Evolutionary conservation across 2,329 filamentous ascomycete genomes (phyloP).

Genomic region (Aspergillus fischeri): DNA sequence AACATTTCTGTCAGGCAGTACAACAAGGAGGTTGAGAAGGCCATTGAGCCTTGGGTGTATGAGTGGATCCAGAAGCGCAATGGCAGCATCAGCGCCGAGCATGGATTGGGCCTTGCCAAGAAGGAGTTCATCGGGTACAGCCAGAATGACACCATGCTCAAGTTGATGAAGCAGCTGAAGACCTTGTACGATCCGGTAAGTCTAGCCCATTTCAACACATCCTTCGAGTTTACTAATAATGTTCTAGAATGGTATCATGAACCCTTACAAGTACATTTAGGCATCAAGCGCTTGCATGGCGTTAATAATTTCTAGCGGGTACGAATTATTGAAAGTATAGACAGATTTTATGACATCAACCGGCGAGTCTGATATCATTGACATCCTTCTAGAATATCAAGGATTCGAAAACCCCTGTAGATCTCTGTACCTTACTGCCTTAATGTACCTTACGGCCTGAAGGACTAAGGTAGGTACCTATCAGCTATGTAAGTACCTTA

Average conservation of each 20-base stretch:
- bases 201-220: conserved; percentile 7
- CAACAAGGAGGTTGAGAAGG: conserved; percentile 80
- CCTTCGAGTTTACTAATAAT: conserved; percentile 13
- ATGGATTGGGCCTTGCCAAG: conserved; percentile 90
- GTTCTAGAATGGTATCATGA: conserved; percentile 89
- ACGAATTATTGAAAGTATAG: not conserved
- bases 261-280: conserved; percentile 91
- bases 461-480: too few species aligned
- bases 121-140: conserved; percentile 94
- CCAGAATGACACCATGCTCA: conserved; percentile 79
- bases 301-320: not conserved
- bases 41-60: conserved; percentile 91
- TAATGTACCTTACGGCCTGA: too few species aligned
- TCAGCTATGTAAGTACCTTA: too few species aligned
- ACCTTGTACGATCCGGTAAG: conserved; percentile 88
- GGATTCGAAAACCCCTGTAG: not conserved
- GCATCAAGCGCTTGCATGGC: not conserved
- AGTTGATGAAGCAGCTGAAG: conserved; percentile 94
- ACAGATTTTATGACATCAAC: not conserved
- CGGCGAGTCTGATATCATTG: too few species aligned
- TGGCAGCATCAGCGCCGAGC: conserved; percentile 95
- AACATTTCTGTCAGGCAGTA: conserved; percentile 82
- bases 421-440: not conserved
- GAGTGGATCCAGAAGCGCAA: conserved; percentile 88
- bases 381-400: not conserved